Conservation (phyloP, 2,329 filamentous ascomycete species). For the Huntiella bhutanensis region DNA sequence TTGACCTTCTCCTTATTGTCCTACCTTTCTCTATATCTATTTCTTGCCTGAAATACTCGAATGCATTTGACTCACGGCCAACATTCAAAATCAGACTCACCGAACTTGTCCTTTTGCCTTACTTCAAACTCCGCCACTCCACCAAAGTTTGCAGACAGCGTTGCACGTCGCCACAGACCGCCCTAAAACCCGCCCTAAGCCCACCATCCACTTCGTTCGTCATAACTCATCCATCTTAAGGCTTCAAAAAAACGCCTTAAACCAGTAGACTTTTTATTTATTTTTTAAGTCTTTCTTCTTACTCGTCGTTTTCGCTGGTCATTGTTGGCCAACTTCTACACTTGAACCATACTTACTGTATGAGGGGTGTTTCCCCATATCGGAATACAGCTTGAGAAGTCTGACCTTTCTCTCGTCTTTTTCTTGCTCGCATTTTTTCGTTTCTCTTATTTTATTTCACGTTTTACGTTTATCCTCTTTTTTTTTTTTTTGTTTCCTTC, state of each 20-base stretch:
- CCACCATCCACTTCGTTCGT: background rate
- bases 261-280: background rate
- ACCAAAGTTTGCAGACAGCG: too few species aligned
- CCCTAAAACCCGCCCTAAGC: background rate
- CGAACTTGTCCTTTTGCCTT: too few species aligned
- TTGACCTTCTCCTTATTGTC: too few species aligned
- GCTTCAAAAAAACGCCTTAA: background rate
- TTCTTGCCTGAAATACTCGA: too few species aligned
- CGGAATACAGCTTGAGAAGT: constrained; percentile 9
- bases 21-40: too few species aligned
- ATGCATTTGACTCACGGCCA: too few species aligned
- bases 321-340: constrained; percentile 4
- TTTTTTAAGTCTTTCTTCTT: background rate
- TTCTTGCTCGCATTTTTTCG: too few species aligned
- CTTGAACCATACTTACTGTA: background rate
- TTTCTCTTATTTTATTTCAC: background rate
- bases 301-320: constrained; percentile 4
- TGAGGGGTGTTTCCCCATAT: constrained; percentile 11
- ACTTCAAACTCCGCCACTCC: too few species aligned
- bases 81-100: too few species aligned
- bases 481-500: background rate
- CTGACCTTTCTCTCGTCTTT: background rate
- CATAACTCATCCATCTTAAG: background rate
- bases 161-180: background rate
- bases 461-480: background rate